Evolutionary conservation across 495 filamentous ascomycete species (phyloP).

Genomic region (Penicillium cataractarum): DNA sequence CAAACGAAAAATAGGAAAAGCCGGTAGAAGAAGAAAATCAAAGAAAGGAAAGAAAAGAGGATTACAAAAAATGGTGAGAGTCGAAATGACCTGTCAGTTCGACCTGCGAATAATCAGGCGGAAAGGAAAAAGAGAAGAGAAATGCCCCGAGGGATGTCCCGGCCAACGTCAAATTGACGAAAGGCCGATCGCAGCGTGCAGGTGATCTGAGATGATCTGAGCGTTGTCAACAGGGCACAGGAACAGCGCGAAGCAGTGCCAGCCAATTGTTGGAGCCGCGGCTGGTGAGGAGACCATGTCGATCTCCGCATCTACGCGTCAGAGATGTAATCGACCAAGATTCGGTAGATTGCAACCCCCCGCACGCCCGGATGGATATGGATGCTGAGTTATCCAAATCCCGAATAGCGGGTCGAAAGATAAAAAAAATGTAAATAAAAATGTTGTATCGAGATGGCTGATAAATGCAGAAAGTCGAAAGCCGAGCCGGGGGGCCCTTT

Average conservation of each 20-base stretch:
- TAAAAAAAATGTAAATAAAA: conserved; percentile 10
- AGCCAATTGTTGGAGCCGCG: conserved; percentile 20
- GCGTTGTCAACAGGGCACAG: conserved; percentile 5
- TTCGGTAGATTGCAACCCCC: conserved; percentile 18
- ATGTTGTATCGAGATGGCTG: conserved; percentile 1
- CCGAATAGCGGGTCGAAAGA: conserved; percentile 13
- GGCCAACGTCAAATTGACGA: conserved; percentile 4
- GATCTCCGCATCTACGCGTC: conserved; percentile 33
- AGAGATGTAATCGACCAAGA: conserved; percentile 15
- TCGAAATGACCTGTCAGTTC: conserved; percentile 22
- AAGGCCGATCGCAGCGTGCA: neutral
- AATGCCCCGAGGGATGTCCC: no score
- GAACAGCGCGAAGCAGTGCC: conserved; percentile 5
- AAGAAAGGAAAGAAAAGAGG: conserved; percentile 16
- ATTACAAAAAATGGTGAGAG: conserved; percentile 23
- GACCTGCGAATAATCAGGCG: conserved; percentile 20
- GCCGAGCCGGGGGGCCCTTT: neutral
- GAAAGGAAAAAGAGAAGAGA: conserved; percentile 15
- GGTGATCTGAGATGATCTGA: conserved; percentile 2
- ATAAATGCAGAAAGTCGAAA: conserved; percentile 15
- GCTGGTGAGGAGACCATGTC: conserved; percentile 1
- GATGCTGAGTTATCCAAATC: neutral
- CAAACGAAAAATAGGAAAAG: conserved; percentile 21
- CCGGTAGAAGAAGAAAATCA: conserved; percentile 11
- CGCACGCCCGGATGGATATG: conserved; percentile 16